Base-by-base conservation (phyloP, 331 rosid species). In the Rosa hybrid region DNA sequence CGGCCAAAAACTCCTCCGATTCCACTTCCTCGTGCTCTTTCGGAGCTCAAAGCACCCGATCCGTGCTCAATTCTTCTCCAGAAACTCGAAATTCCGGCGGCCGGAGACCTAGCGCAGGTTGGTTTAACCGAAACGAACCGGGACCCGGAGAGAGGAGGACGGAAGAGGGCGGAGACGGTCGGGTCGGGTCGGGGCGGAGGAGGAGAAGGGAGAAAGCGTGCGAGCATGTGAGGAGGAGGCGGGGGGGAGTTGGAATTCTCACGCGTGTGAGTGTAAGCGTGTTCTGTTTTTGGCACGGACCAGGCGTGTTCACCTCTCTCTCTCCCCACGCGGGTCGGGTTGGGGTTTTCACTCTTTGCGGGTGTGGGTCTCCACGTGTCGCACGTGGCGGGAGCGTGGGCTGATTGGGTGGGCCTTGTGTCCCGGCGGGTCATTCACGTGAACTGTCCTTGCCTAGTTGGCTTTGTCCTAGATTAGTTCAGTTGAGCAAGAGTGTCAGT, bases 281-380 rank as follows among this genome's bases (percentile, higher is more conserved):
- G 77, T 53, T 72, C 20, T 27, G 74, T 78, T 12, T 23, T 23
- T 87, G 92, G 87, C 97, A 92, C 97, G 97, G 85, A 83, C 87
- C 87, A 75, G 57, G 84, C 90, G 91, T 85, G 89, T 34, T 34
- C 39, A 34, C 39, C 39, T 34, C 38, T 34, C 39, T 34, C 39
- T 3, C 41, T 49, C 51, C 77, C 75, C 25, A 73, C 14, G 68
- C 41, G 41, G 57, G 49, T 21, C 11, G 41, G 51, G 16, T 42
- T 18, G 45, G 42, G 27, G 79, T 12, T 14, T 42, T 34, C 71
- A 76, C 27, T 71, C 44, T 9, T 44, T 44, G 27, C 6, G 57
- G 60, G 59, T 44, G 70, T 13, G 12, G 6, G 30, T 27, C 30
- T 27, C 30, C 79, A 60, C 30, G 79, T 23, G 45, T 23, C 59